Percentiles rank a stretch among this genome's conserved stretches.
Evolutionary conservation across 2,329 filamentous ascomycete species (phyloP).

Genomic region (Fusarium globosum): DNA sequence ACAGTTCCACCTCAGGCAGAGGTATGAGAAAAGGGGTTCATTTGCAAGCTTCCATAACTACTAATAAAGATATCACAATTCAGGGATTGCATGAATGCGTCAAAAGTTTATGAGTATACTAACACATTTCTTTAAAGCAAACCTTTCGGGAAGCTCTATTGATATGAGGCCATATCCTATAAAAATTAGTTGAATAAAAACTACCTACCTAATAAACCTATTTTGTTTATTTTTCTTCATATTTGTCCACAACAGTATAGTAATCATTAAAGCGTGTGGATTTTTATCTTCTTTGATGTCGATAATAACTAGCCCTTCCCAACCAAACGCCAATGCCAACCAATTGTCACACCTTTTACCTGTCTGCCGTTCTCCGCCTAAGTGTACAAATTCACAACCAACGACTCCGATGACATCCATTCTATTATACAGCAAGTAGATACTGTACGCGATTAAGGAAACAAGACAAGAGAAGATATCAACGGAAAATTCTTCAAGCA

Average conservation of each 20-base stretch:
- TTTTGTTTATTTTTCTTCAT: background rate
- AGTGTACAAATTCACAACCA: background rate
- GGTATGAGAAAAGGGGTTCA: background rate
- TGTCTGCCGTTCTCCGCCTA: slow-evolving; percentile 1
- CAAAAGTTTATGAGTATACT: background rate
- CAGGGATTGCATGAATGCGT: background rate
- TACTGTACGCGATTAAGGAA: background rate
- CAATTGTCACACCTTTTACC: slow-evolving; percentile 6
- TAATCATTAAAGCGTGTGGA: background rate
- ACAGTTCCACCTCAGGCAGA: too few relatives aligned
- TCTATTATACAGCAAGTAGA: slow-evolving; percentile 35
- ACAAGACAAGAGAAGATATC: background rate
- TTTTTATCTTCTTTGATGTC: slow-evolving; percentile 9
- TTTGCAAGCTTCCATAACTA: background rate
- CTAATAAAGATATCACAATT: background rate
- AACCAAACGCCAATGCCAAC: slow-evolving; percentile 39
- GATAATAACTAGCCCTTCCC: slow-evolving; percentile 25
- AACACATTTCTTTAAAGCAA: background rate
- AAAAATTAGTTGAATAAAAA: background rate
- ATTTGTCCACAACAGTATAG: background rate
- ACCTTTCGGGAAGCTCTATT: background rate
- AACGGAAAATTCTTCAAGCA: slow-evolving; percentile 12
- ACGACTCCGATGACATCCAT: slow-evolving; percentile 26
- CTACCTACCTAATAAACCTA: background rate
- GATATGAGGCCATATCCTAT: background rate